phyloP scores from a whole-genome alignment of 257 asterid genomes.

The Rauvolfia tetraphylla region DNA sequence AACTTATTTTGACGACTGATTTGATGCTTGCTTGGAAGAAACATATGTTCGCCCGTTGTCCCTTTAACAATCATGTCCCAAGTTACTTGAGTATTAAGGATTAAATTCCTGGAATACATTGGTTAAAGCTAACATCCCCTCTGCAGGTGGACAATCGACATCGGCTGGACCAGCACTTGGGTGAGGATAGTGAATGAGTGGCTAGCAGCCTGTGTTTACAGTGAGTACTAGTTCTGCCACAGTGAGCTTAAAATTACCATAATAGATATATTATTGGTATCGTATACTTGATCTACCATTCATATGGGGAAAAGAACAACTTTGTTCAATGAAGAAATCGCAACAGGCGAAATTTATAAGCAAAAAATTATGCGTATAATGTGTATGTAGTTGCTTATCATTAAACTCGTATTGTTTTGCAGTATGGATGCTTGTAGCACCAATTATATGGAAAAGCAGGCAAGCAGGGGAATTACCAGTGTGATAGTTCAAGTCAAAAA shows the following conservation, averaged over 20 bases:
- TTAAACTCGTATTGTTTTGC: constrained; percentile 6
- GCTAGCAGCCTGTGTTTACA: constrained; percentile 46
- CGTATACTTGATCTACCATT: neutral
- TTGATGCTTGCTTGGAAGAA: neutral
- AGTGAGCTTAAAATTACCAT: neutral
- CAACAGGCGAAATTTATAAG: too few relatives aligned
- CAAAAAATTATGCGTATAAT: too few relatives aligned
- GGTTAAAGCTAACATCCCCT: neutral
- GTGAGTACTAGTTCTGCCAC: constrained; percentile 29
- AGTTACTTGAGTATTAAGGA: constrained; percentile 1
- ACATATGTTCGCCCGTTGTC: neutral
- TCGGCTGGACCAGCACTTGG: constrained; percentile 60
- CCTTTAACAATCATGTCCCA: too few relatives aligned
- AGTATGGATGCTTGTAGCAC: constrained; percentile 58
- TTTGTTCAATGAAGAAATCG: neutral
- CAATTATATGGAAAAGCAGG: constrained; percentile 39
- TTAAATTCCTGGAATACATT: neutral
- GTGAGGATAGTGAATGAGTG: constrained; percentile 57
- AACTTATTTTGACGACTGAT: neutral
- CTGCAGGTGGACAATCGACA: constrained; percentile 46
- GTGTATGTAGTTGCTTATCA: neutral
- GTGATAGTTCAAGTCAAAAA: constrained; percentile 13
- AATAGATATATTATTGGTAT: neutral
- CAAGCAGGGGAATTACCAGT: constrained; percentile 30
- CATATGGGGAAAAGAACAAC: neutral